A percentile compares a stretch with the other conserved stretches of the same genome.
These are phyloP conservation scores for Ceratobasidium sp. DNA, from an alignment of 1,284 basidiomycete genomes.

Conservation along the genomic window DNA sequence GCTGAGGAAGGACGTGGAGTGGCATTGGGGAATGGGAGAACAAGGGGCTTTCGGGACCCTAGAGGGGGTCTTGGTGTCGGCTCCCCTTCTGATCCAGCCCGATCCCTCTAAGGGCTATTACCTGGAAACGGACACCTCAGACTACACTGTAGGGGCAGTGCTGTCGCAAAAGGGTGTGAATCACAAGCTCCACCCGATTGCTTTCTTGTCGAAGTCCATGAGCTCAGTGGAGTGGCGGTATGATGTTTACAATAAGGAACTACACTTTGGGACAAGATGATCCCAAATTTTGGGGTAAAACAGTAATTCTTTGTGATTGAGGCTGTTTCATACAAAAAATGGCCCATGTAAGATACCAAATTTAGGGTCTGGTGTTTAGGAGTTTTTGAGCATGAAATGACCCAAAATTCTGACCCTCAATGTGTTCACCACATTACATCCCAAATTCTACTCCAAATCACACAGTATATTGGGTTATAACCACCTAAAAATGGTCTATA, in stretches of 20 bases:
- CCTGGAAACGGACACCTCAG: conserved; percentile 35
- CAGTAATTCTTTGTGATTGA: too few species aligned
- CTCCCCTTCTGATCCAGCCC: neutral
- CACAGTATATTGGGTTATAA: too few species aligned
- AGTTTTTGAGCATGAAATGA: too few species aligned
- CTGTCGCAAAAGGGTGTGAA: conserved; percentile 16
- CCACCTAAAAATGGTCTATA: too few species aligned
- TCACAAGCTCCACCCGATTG: conserved; percentile 26
- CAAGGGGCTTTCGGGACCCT: neutral
- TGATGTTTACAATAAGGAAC: conserved; percentile 20
- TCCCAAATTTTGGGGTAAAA: too few species aligned
- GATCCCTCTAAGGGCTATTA: neutral
- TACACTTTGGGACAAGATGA: too few species aligned
- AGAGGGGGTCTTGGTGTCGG: neutral
- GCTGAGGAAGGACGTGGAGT: neutral
- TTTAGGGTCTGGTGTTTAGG: too few species aligned
- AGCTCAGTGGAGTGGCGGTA: neutral
- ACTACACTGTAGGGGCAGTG: conserved; percentile 21
- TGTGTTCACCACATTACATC: too few species aligned
- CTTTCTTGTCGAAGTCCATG: neutral
- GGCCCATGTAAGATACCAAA: too few species aligned
- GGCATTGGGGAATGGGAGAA: neutral
- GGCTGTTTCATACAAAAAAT: too few species aligned
- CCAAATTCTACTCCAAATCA: too few species aligned
- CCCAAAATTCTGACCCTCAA: too few species aligned